Conservation (phyloP, 164 flowering plant genomes). For the Macadamia tetraphylla region DNA sequence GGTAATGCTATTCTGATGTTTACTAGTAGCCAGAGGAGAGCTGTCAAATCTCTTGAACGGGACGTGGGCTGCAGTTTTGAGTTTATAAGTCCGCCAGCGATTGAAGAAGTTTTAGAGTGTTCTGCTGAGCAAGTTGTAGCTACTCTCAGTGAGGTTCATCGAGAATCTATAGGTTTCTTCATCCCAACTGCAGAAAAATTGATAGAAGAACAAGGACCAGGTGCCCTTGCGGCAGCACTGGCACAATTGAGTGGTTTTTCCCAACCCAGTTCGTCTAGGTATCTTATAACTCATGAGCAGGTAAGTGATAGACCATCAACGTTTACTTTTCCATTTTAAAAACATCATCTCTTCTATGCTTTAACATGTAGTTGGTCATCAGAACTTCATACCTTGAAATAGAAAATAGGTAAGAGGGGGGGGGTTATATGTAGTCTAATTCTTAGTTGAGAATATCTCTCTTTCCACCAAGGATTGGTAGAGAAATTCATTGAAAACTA, state of each 20-base stretch:
- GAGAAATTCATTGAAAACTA: too few relatives aligned
- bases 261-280: constrained; percentile 89
- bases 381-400: too few relatives aligned
- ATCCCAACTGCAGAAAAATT: constrained; percentile 77
- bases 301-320: constrained; percentile 24
- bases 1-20: constrained; percentile 86
- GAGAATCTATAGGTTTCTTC: constrained; percentile 72
- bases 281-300: constrained; percentile 88
- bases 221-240: constrained; percentile 92
- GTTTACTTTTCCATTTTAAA: not conserved
- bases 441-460: too few relatives aligned
- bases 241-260: constrained; percentile 97
- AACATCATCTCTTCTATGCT: not conserved
- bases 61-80: constrained; percentile 93
- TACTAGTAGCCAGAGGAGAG: constrained; percentile 75
- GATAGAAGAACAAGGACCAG: constrained; percentile 69
- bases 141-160: constrained; percentile 88
- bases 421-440: too few relatives aligned
- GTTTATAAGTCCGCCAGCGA: constrained; percentile 69
- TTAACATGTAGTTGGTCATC: too few relatives aligned
- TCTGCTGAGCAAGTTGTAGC: constrained; percentile 91
- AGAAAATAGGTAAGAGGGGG: too few relatives aligned
- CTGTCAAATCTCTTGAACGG: constrained; percentile 76
- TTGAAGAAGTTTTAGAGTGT: constrained; percentile 73
- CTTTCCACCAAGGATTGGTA: too few relatives aligned